phyloP scores from a whole-genome alignment of 2,329 filamentous ascomycete species.

The Ramularia collo-cygni region DNA sequence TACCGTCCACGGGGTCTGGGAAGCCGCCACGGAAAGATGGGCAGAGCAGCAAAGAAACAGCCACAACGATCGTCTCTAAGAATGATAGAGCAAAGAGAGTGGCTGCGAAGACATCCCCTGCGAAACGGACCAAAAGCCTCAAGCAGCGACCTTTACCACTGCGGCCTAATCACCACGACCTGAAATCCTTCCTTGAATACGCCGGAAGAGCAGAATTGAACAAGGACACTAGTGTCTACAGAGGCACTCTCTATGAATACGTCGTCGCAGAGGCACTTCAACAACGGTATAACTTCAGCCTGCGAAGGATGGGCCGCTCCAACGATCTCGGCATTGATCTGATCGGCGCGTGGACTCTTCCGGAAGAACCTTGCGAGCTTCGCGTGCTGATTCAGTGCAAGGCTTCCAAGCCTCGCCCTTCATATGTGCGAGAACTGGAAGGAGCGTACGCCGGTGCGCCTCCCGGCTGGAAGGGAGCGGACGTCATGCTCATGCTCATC shows the following conservation, averaged over 20 bases:
- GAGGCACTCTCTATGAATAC: slow-evolving; percentile 75
- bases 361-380: slow-evolving; percentile 27
- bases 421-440: slow-evolving; percentile 65
- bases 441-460: slow-evolving; percentile 72
- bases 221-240: slow-evolving; percentile 52
- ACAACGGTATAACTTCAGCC: slow-evolving; percentile 54
- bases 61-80: background rate
- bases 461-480: slow-evolving; percentile 58
- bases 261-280: slow-evolving; percentile 52
- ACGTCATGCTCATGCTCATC: slow-evolving; percentile 65
- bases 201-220: slow-evolving; percentile 52
- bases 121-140: background rate
- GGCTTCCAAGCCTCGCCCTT: slow-evolving; percentile 46
- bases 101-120: background rate
- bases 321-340: slow-evolving; percentile 70
- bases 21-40: background rate
- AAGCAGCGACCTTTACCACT: slow-evolving; percentile 10
- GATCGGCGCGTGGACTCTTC: slow-evolving; percentile 61
- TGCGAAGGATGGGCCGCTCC: slow-evolving; percentile 58
- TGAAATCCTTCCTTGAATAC: slow-evolving; percentile 59
- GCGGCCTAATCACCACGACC: slow-evolving; percentile 52
- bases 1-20: background rate
- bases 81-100: background rate
- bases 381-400: slow-evolving; percentile 63
- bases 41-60: background rate